Evolutionary conservation across 345 rosid genomes (phyloP), one percentile per base, ranked within the genome.

Genomic region (Anastatica hierochuntica): DNA sequence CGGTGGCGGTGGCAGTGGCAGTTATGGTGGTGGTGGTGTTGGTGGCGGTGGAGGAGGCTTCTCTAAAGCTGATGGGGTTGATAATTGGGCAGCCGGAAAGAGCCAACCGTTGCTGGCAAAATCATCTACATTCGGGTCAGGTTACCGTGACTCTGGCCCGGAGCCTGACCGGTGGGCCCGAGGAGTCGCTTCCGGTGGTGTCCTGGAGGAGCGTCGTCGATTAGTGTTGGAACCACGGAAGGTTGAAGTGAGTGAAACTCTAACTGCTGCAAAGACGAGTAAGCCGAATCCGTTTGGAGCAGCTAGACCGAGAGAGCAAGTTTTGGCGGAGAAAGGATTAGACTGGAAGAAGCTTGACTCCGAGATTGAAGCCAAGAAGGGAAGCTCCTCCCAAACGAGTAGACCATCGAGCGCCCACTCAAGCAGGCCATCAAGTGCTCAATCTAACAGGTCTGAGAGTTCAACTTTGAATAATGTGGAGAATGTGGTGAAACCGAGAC

Each of bases 381-480:
- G 71, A 20, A 51, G 59, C 34, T 62, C 48, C 34, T 62, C 48
- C 4, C 66, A 58, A 59, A 52, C 81, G 10, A 88, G 96, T 56
- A 69, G 94, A 70, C 98, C 98, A 3, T 71, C 94, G 1, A 92
- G 98, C 48, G 72, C 95, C 0, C 95, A 85, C 7, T 92, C 98
- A 0, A 90, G 98, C 60, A 79, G 96, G 71, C 95, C 98, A 18
- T 79, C 98, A 1, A 90, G 98, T 58, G 94, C 88, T 2, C 98
- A 84, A 11, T 87, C 96, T 1, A 67, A 56, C 29, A 72, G 81
- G 85, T 88, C 95, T 14, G 98, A 88, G 74, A 78, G 78, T 42
- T 80, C 52, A 60, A 81, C 77, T 20, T 34, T 66, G 65, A 90
- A 76, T 55, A 79, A 74, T 35, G 53, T 54, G 21, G 95, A 81